Evolutionary conservation across 208 protist species (phyloP).

Genomic region (Trypanosoma caninum): DNA sequence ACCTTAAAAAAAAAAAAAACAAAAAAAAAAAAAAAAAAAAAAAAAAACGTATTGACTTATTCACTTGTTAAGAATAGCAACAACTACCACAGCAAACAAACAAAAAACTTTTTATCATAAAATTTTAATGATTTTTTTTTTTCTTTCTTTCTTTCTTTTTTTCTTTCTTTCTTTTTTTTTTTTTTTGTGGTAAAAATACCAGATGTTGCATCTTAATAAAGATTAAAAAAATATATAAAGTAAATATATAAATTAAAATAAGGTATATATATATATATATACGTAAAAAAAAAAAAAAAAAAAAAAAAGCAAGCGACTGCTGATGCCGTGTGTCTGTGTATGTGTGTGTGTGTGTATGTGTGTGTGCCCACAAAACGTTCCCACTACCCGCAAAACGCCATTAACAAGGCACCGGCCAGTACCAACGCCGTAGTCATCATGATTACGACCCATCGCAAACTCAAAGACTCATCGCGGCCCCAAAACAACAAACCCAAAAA

Average conservation of each 20-base stretch:
- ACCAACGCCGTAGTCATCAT: background rate
- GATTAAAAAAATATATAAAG: background rate
- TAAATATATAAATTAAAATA: background rate
- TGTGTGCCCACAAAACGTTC: background rate
- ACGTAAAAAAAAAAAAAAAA: background rate
- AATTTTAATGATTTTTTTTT: too few species aligned
- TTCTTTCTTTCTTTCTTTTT: too few species aligned
- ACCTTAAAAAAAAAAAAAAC: conserved; percentile 6
- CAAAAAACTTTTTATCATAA: too few species aligned
- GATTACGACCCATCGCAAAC: background rate
- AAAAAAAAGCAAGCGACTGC: background rate
- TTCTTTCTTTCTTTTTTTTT: too few species aligned
- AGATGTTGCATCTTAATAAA: too few species aligned
- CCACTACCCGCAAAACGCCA: conserved; percentile 1
- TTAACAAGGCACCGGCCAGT: conserved; percentile 1
- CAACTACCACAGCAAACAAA: too few species aligned
- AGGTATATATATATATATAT: background rate
- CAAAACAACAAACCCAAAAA: background rate
- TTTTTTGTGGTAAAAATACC: too few species aligned
- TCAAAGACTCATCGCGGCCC: background rate
- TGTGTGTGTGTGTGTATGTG: too few species aligned
- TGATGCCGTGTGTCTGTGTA: background rate
- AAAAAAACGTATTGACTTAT: too few species aligned
- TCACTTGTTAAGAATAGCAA: too few species aligned
- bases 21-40: conserved; percentile 2